Percentiles rank a stretch among this genome's conserved stretches.
Conservation (phyloP, 1,284 basidiomycete genomes). For the Ustilago lituana region DNA sequence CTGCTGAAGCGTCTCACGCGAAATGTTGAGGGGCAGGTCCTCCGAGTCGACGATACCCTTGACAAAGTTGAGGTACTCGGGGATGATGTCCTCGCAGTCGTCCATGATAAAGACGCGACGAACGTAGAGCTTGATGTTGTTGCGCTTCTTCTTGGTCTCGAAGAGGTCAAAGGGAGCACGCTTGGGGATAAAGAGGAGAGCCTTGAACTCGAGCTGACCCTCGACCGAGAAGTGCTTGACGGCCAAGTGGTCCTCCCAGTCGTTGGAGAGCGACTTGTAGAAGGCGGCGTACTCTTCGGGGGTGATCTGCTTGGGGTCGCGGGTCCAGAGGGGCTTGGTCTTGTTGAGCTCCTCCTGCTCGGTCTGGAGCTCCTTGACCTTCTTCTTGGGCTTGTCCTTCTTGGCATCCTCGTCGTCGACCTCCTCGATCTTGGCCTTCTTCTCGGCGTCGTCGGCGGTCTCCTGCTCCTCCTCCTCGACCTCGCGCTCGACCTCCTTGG, state of each 20-base stretch:
- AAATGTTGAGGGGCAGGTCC: conserved; percentile 99
- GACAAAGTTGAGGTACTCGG: conserved; percentile 99
- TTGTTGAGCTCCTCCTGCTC: conserved; percentile 97
- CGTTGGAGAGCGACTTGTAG: conserved; percentile 99
- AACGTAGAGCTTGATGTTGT: conserved; percentile 99
- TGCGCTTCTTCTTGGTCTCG: conserved; percentile 99
- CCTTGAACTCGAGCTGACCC: conserved; percentile 99
- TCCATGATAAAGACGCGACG: conserved; percentile 99
- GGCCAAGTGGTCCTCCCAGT: conserved; percentile 98
- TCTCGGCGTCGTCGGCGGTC: conserved; percentile 76
- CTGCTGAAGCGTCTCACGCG: conserved; percentile 99
- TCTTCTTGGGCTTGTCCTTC: conserved; percentile 84
- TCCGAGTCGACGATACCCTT: conserved; percentile 97
- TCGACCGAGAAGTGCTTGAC: conserved; percentile 99
- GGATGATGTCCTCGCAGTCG: conserved; percentile 99
- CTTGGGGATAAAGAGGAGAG: conserved; percentile 90
- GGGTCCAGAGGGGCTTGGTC: conserved; percentile 99
- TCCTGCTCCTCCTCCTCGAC: conserved; percentile 77
- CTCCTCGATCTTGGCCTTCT: conserved; percentile 78
- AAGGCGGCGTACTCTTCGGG: conserved; percentile 93
- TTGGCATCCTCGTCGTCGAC: conserved; percentile 83
- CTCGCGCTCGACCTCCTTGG: conserved; percentile 96
- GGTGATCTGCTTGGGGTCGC: conserved; percentile 93
- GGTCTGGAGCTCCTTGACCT: conserved; percentile 76
- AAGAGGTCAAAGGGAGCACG: conserved; percentile 93